Base-by-base conservation (phyloP, 192 early-diverging fungal genomes). In the Entophlyctis luteolus region DNA sequence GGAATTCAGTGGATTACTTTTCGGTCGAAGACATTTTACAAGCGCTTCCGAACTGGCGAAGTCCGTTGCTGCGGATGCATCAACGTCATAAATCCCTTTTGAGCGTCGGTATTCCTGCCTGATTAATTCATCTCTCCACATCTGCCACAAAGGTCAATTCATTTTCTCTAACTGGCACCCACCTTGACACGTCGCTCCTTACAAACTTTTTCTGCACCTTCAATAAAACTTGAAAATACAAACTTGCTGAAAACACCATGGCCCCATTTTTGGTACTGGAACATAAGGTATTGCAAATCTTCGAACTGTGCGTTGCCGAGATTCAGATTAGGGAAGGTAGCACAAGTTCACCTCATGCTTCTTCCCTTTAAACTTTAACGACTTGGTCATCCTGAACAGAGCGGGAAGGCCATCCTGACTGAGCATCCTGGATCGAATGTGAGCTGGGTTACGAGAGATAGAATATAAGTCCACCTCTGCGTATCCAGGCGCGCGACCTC, bases 231-330 rank as follows among this genome's bases (percentile, higher is more conserved):
- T 5, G 33, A 10, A 67, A 78, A 78, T 14, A 67, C 35, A 33
- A 75, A 48, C 59, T 75, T 78, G 36, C 70, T 73, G 59, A 68
- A 78, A 0, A 78, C 70, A 1, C 49, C 49, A 37, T 75, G 77
- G 2, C 53, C 77, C 77, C 77, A 78, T 16, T 75, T 72, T 49
- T 78, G 69, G 39, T 78, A 78, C n/a, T 55, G 62, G 34, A 71
- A 48, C 38, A 78, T 55, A 5, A 78, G 53, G 39, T 71, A 63
- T 22, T 60, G 58, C 46, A 78, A 62, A 52, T 78, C 62, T 29
- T 68, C 65, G 2, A 60, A 67, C 65, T 65, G 48, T 45, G 25
- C 57, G 1, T 47, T 22, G 1, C 49, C 1, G 20, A 23, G 16
- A 22, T 48, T 38, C 4, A 23, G 38, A 12, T 35, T 25, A n/a